A percentile compares a stretch with the other conserved stretches of the same genome.
Conservation (phyloP, 441 rosid species). For the Erysimum cheiri region DNA sequence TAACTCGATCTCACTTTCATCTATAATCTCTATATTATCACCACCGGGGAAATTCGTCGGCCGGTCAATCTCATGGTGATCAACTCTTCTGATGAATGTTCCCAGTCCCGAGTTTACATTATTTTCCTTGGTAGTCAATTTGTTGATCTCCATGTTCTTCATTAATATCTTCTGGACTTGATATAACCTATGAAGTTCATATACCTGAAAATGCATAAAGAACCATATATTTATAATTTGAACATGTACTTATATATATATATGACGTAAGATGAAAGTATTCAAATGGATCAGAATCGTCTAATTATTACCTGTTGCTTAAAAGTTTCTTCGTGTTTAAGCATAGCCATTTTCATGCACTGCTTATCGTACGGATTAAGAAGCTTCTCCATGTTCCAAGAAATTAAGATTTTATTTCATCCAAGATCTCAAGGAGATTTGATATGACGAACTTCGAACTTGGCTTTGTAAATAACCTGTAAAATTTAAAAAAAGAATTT, state of each 20-base stretch:
- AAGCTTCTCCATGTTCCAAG: conserved; percentile 70
- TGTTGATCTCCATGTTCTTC: conserved; percentile 56
- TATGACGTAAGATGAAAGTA: neutral
- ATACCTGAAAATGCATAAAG: conserved; percentile 53
- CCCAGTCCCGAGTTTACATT: conserved; percentile 22
- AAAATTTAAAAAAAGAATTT: neutral
- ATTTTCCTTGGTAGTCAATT: conserved; percentile 8
- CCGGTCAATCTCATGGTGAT: conserved; percentile 27
- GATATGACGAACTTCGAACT: conserved; percentile 32
- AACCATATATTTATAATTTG: conserved; percentile 4
- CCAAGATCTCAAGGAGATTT: conserved; percentile 38
- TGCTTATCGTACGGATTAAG: conserved; percentile 81
- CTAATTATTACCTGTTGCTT: conserved; percentile 76
- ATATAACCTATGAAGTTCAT: conserved; percentile 93
- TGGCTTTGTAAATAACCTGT: conserved; percentile 38
- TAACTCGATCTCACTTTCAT: conserved; percentile 86
- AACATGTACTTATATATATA: neutral
- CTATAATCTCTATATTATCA: conserved; percentile 49
- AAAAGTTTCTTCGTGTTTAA: conserved; percentile 96
- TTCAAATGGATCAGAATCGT: conserved; percentile 9
- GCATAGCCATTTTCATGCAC: conserved; percentile 90
- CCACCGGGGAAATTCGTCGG: conserved; percentile 30
- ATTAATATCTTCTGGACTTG: conserved; percentile 79
- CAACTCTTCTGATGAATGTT: conserved; percentile 33
- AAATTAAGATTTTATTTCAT: conserved; percentile 29